Percentiles rank a stretch among this genome's conserved stretches.
These are phyloP conservation scores for Geosmithia morbida DNA, from an alignment of 2,329 filamentous ascomycete genomes.

Conservation along the genomic window DNA sequence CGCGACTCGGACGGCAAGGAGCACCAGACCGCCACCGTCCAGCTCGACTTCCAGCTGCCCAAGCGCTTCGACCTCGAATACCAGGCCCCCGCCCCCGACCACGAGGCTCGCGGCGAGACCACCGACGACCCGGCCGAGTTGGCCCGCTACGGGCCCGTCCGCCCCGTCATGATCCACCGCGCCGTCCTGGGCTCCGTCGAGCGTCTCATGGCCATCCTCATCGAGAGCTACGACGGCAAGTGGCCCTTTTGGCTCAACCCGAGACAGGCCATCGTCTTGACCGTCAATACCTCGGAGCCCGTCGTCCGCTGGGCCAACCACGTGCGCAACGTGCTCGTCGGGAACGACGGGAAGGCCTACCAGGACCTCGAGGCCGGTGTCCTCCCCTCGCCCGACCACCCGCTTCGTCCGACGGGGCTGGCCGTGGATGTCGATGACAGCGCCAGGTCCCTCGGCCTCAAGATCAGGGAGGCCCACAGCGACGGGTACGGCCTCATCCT, in stretches of 20 bases:
- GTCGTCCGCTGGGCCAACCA: slow-evolving; percentile 34
- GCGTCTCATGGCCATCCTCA: slow-evolving; percentile 70
- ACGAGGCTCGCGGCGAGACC: slow-evolving; percentile 37
- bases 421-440: slow-evolving; percentile 58
- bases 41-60: slow-evolving; percentile 81
- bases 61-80: slow-evolving; percentile 70
- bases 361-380: slow-evolving; percentile 16
- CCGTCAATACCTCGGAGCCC: slow-evolving; percentile 47
- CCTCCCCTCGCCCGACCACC: slow-evolving; percentile 20
- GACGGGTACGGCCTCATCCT: slow-evolving; percentile 63
- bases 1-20: slow-evolving; percentile 71
- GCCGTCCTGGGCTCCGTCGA: slow-evolving; percentile 77
- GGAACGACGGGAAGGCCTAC: slow-evolving; percentile 19
- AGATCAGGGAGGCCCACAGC: slow-evolving; percentile 55
- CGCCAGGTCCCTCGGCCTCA: slow-evolving; percentile 47
- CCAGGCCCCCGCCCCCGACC: slow-evolving; percentile 49
- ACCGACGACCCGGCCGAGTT: slow-evolving; percentile 32
- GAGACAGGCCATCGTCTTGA: slow-evolving; percentile 59
- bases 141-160: slow-evolving; percentile 40
- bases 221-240: slow-evolving; percentile 65
- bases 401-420: slow-evolving; percentile 43
- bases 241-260: slow-evolving; percentile 89
- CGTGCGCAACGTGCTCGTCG: slow-evolving; percentile 34
- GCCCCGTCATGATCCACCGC: slow-evolving; percentile 70
- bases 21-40: slow-evolving; percentile 79